These are phyloP conservation scores for Phytopythium delawarense DNA, from an alignment of 352 stramenopile genomes.

Conservation along the genomic window DNA sequence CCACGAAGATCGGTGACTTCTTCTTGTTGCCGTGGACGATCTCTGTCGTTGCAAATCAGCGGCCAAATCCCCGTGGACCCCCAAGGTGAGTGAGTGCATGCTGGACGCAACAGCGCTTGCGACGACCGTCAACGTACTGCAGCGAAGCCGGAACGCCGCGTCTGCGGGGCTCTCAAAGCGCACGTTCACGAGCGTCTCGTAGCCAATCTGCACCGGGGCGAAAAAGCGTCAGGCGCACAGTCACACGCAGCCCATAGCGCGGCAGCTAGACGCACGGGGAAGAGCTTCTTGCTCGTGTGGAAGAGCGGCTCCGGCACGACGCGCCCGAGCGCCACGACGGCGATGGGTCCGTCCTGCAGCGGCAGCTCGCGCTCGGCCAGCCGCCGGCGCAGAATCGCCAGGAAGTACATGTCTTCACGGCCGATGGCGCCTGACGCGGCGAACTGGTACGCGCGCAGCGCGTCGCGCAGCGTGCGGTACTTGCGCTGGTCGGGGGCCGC, in stretches of 20 bases:
- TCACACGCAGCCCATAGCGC: background rate
- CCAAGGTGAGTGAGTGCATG: too few relatives aligned
- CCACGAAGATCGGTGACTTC: conserved; percentile 74
- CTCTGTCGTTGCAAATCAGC: conserved; percentile 23
- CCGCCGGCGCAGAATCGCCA: conserved; percentile 55
- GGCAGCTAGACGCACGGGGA: conserved; percentile 36
- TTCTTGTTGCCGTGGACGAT: conserved; percentile 77
- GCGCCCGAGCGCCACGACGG: conserved; percentile 39
- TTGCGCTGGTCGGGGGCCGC: conserved; percentile 31
- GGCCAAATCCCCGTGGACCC: background rate
- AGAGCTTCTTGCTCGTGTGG: conserved; percentile 75
- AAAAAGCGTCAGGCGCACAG: background rate
- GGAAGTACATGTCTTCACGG: conserved; percentile 67
- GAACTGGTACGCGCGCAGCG: conserved; percentile 37
- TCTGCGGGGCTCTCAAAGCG: conserved; percentile 28
- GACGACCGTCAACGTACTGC: conserved; percentile 33
- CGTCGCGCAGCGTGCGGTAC: conserved; percentile 47
- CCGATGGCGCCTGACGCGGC: conserved; percentile 31
- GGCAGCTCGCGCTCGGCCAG: conserved; percentile 51
- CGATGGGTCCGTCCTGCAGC: conserved; percentile 68
- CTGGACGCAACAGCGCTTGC: too few relatives aligned
- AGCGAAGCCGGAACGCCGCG: conserved; percentile 37
- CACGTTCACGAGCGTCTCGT: conserved; percentile 56
- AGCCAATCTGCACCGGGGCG: conserved; percentile 36
- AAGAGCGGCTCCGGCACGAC: conserved; percentile 61